Conservation (phyloP, 352 stramenopile species). For the Phytopythium kandeliae region DNA sequence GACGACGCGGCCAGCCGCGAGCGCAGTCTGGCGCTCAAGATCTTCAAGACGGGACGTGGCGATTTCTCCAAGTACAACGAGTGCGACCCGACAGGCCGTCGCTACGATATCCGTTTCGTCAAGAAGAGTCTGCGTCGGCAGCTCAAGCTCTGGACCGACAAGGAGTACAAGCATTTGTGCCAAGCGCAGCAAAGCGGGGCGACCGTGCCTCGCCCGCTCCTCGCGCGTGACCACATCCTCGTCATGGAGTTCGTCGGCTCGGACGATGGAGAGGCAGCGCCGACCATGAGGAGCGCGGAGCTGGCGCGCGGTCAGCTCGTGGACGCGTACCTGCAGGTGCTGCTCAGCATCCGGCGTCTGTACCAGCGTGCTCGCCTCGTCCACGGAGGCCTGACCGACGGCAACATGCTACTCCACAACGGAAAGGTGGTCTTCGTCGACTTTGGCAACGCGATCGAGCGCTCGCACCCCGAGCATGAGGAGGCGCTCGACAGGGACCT, state of each 20-base stretch:
- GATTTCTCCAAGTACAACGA: slow-evolving; percentile 43
- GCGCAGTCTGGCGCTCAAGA: slow-evolving; percentile 41
- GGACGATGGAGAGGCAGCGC: slow-evolving; percentile 23
- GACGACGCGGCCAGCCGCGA: slow-evolving; percentile 16
- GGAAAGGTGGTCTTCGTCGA: slow-evolving; percentile 78
- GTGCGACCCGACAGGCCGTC: slow-evolving; percentile 40
- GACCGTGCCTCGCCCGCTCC: slow-evolving; percentile 27
- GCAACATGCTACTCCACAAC: slow-evolving; percentile 71
- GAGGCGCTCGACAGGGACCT: slow-evolving; percentile 63
- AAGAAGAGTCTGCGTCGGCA: slow-evolving; percentile 55
- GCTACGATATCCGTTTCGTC: slow-evolving; percentile 49
- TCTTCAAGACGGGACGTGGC: slow-evolving; percentile 60
- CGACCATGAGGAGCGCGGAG: slow-evolving; percentile 38
- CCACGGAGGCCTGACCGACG: slow-evolving; percentile 38
- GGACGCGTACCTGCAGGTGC: slow-evolving; percentile 30
- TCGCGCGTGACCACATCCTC: slow-evolving; percentile 45
- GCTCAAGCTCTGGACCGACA: slow-evolving; percentile 45
- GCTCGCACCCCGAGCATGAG: slow-evolving; percentile 40
- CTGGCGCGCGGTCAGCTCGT: slow-evolving; percentile 35
- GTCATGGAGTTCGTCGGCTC: slow-evolving; percentile 47
- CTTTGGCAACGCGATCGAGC: slow-evolving; percentile 76
- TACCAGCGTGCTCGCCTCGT: slow-evolving; percentile 58
- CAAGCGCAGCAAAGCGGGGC: slow-evolving; percentile 27
- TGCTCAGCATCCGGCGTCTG: slow-evolving; percentile 32
- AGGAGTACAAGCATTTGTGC: slow-evolving; percentile 38